These are phyloP conservation scores for Penicillium lividum DNA, from an alignment of 495 filamentous ascomycete genomes.

Conservation along the genomic window DNA sequence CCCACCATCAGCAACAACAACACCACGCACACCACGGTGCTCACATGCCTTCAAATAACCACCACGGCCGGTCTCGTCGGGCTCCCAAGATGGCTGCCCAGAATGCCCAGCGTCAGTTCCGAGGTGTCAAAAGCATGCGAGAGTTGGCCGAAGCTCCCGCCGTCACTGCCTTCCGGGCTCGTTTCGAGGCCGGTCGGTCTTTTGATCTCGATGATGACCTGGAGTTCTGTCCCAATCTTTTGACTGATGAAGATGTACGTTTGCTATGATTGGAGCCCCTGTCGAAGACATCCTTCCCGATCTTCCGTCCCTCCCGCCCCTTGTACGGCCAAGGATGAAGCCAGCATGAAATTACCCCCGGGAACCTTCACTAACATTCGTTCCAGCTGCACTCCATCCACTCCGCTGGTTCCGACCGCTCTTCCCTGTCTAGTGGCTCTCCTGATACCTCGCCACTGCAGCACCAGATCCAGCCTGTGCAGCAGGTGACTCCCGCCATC, in stretches of 20 bases:
- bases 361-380: neutral
- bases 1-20: conserved; percentile 60
- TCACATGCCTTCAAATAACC: conserved; percentile 61
- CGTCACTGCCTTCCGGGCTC: conserved; percentile 72
- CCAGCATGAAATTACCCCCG: neutral
- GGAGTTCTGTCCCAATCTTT: conserved; percentile 90
- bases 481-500: conserved; percentile 75
- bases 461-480: conserved; percentile 72
- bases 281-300: neutral
- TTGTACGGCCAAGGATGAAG: no score
- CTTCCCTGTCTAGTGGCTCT: conserved; percentile 90
- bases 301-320: conserved; percentile 1
- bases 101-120: conserved; percentile 82
- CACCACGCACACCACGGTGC: conserved; percentile 53
- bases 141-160: conserved; percentile 79
- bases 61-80: conserved; percentile 86
- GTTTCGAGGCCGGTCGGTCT: conserved; percentile 88
- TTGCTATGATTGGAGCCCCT: conserved; percentile 8
- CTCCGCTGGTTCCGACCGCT: conserved; percentile 87
- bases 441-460: conserved; percentile 88
- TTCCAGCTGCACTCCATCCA: conserved; percentile 81
- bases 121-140: conserved; percentile 79
- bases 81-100: conserved; percentile 80
- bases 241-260: conserved; percentile 97
- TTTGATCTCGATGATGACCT: conserved; percentile 98